These are phyloP conservation scores for Rutstroemia sp. DNA, from an alignment of 2,329 filamentous ascomycete genomes.

Conservation along the genomic window DNA sequence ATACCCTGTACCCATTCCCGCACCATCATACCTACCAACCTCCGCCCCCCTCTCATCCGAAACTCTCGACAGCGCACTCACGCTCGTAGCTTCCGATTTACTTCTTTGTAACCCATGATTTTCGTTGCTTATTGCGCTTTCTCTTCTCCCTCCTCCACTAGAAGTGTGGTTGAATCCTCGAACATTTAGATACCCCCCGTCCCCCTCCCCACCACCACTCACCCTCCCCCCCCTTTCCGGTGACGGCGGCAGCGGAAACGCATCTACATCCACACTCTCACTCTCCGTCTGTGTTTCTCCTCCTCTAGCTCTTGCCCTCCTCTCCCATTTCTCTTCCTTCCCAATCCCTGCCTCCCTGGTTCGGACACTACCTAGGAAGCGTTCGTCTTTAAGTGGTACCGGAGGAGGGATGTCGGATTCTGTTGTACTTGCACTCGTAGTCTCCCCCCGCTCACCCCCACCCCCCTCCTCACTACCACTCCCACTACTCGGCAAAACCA, in stretches of 20 bases:
- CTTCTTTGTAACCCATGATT: background rate
- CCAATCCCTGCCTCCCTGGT: constrained; percentile 1
- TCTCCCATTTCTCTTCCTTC: background rate
- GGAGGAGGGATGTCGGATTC: background rate
- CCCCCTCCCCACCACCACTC: background rate
- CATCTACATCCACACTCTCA: background rate
- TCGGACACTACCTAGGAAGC: background rate
- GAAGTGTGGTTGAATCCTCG: too few relatives aligned
- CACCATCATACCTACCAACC: constrained; percentile 4
- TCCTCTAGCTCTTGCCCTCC: background rate
- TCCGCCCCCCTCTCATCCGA: background rate
- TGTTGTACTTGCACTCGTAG: too few relatives aligned
- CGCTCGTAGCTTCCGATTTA: constrained; percentile 42
- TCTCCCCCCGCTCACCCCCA: too few relatives aligned
- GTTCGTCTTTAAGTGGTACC: background rate
- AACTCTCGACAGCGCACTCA: constrained; percentile 28
- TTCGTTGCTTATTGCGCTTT: background rate
- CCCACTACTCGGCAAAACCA: too few relatives aligned
- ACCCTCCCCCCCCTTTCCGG: background rate
- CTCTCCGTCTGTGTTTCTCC: background rate
- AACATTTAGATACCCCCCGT: background rate
- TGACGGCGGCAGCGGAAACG: constrained; percentile 3
- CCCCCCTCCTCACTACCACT: too few relatives aligned
- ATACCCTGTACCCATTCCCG: background rate
- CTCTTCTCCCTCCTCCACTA: too few relatives aligned